Evolutionary conservation across 2,329 filamentous ascomycete genomes (phyloP).

Genomic region (Chaetothyriales sp.): DNA sequence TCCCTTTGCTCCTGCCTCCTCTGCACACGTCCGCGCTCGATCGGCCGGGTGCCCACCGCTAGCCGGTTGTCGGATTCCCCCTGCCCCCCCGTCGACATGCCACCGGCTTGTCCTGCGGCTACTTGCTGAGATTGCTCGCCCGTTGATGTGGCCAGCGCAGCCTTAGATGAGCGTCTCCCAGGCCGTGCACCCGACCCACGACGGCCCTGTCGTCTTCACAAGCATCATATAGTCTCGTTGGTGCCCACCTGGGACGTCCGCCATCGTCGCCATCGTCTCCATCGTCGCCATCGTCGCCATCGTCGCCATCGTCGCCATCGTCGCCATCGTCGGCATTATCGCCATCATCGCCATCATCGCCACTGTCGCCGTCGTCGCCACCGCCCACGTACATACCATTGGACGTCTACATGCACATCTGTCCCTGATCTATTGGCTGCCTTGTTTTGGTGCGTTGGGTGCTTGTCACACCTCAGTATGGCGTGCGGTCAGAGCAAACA

Average conservation of each 20-base stretch:
- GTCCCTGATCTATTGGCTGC: neutral
- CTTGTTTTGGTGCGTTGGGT: neutral
- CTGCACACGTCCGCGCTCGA: constrained; percentile 7
- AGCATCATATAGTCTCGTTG: constrained; percentile 4
- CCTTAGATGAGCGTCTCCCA: constrained; percentile 15
- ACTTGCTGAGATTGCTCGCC: constrained; percentile 21
- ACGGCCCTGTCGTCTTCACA: constrained; percentile 10
- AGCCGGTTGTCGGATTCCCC: constrained; percentile 1
- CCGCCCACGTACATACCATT: neutral
- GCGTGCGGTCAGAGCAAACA: neutral
- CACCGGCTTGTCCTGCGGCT: constrained; percentile 19
- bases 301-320: neutral
- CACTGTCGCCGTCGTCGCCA: no score
- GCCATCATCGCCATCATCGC: neutral
- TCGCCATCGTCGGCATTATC: no score
- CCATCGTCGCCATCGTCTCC: neutral
- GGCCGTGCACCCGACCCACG: constrained; percentile 14
- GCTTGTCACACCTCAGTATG: neutral
- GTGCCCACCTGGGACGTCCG: neutral
- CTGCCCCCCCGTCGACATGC: constrained; percentile 6
- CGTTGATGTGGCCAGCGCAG: constrained; percentile 18
- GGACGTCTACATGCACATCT: neutral
- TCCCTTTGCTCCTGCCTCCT: constrained; percentile 8
- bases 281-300: no score
- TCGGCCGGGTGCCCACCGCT: neutral